Percentiles rank a stretch among this genome's conserved stretches.
phyloP scores from a whole-genome alignment of 208 protist genomes.

The Naegleria gruberi region DNA sequence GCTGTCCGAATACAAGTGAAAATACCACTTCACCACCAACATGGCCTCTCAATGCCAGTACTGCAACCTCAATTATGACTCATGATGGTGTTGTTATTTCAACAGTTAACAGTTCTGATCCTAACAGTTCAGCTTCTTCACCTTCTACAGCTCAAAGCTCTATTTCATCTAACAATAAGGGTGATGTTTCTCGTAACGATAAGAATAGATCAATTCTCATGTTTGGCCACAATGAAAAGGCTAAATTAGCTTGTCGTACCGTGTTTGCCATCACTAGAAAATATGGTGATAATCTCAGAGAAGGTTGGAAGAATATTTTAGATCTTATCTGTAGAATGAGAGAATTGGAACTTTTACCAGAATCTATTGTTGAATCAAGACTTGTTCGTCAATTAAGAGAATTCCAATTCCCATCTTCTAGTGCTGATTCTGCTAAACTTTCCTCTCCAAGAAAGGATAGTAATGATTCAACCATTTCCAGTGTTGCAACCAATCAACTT shows the following conservation, averaged over 20 bases:
- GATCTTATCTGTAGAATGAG: conserved; percentile 22
- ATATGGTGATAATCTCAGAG: conserved; percentile 44
- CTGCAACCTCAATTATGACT: background rate
- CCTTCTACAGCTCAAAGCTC: background rate
- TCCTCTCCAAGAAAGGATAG: background rate
- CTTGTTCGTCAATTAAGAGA: background rate
- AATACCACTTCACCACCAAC: background rate
- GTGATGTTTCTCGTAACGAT: background rate
- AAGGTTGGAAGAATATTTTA: conserved; percentile 48
- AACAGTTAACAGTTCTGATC: background rate
- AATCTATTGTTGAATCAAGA: background rate
- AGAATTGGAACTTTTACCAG: conserved; percentile 12
- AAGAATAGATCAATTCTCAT: conserved; percentile 26
- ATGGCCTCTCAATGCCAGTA: background rate
- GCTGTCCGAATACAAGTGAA: background rate
- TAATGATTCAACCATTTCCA: background rate
- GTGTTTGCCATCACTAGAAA: conserved; percentile 42
- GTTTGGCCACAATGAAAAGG: conserved; percentile 47
- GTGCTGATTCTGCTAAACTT: background rate
- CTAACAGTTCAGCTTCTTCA: background rate
- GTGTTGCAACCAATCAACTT: background rate
- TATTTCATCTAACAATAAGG: background rate
- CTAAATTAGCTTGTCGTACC: conserved; percentile 42
- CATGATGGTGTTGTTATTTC: background rate
- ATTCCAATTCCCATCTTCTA: background rate